These are phyloP conservation scores for Cryomyces antarcticus DNA, from an alignment of 495 filamentous ascomycete species.

Conservation along the genomic window DNA sequence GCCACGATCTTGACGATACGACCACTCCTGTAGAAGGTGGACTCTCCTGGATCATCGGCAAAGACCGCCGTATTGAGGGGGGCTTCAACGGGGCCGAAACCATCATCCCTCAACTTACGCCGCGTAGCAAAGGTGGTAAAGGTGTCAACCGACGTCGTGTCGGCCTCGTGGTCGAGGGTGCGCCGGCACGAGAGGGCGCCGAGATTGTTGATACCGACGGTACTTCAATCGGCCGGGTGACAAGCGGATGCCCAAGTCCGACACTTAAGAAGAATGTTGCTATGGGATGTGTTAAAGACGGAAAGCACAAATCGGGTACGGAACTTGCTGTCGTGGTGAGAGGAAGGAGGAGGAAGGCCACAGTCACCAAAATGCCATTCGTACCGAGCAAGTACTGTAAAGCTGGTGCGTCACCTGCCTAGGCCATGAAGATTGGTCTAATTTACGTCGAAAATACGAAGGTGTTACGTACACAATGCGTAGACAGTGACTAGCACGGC, in stretches of 20 bases:
- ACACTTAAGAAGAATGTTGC: slow-evolving; percentile 75
- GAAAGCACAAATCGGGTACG: slow-evolving; percentile 70
- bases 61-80: slow-evolving; percentile 43
- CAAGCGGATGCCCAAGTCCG: slow-evolving; percentile 77
- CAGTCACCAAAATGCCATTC: slow-evolving; percentile 86
- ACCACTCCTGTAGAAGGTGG: slow-evolving; percentile 76
- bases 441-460: too few species aligned
- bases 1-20: slow-evolving; percentile 80
- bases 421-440: too few species aligned
- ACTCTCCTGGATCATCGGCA: slow-evolving; percentile 69
- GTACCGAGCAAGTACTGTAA: slow-evolving; percentile 56
- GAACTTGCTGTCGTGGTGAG: slow-evolving; percentile 62
- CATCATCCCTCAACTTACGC: slow-evolving; percentile 50
- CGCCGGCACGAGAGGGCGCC: slow-evolving; percentile 79
- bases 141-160: slow-evolving; percentile 56
- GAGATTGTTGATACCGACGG: slow-evolving; percentile 44
- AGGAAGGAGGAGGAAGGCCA: slow-evolving; percentile 60
- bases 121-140: slow-evolving; percentile 41
- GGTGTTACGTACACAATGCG: too few species aligned
- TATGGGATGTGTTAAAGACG: slow-evolving; percentile 81
- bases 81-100: slow-evolving; percentile 52
- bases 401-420: slow-evolving; percentile 5
- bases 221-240: slow-evolving; percentile 49
- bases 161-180: slow-evolving; percentile 64
- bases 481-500: too few species aligned